phyloP scores from a whole-genome alignment of 176 grass and related monocot genomes.

The Saccharum officinarum region DNA sequence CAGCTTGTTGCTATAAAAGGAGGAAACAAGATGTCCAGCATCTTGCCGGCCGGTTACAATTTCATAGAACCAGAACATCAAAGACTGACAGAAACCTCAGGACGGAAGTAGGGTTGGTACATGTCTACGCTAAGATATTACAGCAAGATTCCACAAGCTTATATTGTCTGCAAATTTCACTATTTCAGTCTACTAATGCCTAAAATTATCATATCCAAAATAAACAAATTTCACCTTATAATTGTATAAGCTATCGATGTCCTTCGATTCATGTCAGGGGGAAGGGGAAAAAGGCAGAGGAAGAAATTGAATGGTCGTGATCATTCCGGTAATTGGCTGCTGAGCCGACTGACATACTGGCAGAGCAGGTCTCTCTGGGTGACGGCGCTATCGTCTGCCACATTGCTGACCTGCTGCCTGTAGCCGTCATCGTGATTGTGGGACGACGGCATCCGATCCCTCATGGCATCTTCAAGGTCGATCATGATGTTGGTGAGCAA shows the following conservation, averaged over 20 bases:
- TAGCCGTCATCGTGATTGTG: conserved; percentile 49
- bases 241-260: conserved; percentile 1
- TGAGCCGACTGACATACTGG: conserved; percentile 9
- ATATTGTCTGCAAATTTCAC: background rate
- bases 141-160: background rate
- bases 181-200: background rate
- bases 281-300: background rate
- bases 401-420: conserved; percentile 52
- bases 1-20: background rate
- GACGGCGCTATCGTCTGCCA: conserved; percentile 26
- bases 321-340: conserved; percentile 22
- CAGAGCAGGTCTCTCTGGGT: conserved; percentile 49
- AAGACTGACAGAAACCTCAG: no score
- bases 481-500: conserved; percentile 71
- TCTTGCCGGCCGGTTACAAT: background rate
- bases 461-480: conserved; percentile 41
- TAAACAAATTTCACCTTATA: conserved; percentile 6
- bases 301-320: background rate
- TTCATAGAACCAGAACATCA: background rate
- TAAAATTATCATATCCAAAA: background rate
- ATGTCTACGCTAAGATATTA: background rate
- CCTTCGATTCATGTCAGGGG: conserved; percentile 15
- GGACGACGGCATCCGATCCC: conserved; percentile 22
- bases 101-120: background rate
- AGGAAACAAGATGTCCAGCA: background rate